Base-by-base conservation (phyloP, 1,284 basidiomycete species). In the Leccinum fallax region DNA sequence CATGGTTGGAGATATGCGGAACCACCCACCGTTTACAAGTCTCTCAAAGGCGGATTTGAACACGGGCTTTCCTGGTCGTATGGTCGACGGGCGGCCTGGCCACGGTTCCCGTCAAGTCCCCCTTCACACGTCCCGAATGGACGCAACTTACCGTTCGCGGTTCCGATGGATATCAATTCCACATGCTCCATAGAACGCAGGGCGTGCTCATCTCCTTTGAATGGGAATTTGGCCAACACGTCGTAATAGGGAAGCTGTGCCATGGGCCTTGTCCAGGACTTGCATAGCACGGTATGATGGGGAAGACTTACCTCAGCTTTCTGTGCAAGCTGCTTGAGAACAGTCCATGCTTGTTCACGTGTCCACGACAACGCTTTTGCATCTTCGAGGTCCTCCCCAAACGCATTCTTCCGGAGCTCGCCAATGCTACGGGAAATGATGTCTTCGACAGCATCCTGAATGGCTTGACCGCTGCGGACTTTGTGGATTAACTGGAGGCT, bases 371-470 rank as follows among this genome's bases (percentile, higher is more conserved):
- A 77, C 55, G 75, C 81, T 75, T 94, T 94, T 4, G 91, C 90
- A 71, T 97, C 95, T 58, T 94, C 92, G 3, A 82, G 76, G 71
- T 97, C 95, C 70, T 98, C 95, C 0, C 95, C 97, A 72, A 98
- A 98, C 0, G 93, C 93, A 59, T 85, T 90, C 82, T 98, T 98
- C 55, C 93, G 83, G 55, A 98, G 79, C 76, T 97, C 95, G 51
- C 88, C 84, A 8, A 95, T 87, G 36, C 88, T 90, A 46, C 90
- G 86, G 40, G 79, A 78, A 67, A 97, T 87, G 68, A 97, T 93
- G 70, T 97, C 95, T 68, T 96, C 91, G 5, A 97, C 91, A 1
- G 94, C 94, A 32, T 92, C 90, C 62, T 87, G 82, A 2, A 96
- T 84, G 11, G 70, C 78, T 74, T 88, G 85, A 0, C 94, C 93